Evolutionary conservation across 306 rosid species (phyloP), one percentile per base, ranked within the genome.

Genomic region (Prunus mira): DNA sequence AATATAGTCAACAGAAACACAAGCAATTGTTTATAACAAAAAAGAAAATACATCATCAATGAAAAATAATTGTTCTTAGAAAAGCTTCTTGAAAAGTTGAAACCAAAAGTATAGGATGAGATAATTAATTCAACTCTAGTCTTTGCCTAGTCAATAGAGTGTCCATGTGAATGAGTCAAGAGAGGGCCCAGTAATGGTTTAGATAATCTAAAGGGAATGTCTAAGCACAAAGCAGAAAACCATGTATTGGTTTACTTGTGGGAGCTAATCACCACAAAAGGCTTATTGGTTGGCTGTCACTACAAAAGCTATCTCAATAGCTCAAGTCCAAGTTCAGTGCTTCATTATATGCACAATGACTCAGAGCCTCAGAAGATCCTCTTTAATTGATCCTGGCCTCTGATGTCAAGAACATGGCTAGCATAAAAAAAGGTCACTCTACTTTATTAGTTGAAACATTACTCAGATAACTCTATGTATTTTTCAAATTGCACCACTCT

Each of bases 301-400:
- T 20, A 20, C 2, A 56, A 56, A 69, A 69, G 38, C 68, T 69
- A 56, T 50, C 68, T 55, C 30, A 81, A 76, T 9, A 43, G 69
- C 41, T 69, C 75, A 67, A 69, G 86, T 81, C 94, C 84, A 91
- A 87, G 75, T 91, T 87, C 98, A 88, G 68, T 86, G 98, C 84
- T 90, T 78, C 81, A 52, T 32, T 67, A 85, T 67, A 81, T 74
- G 62, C 19, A 80, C 41, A 80, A 84, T 80, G 81, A 79, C 64
- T 43, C 67, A 79, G 82, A 73, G 85, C 77, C 50, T 57, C 60
- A 38, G 61, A 65, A 60, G 46, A 67, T 65, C 79, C 54, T 73
- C 77, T 81, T 90, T 69, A 65, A 66, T 75, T 71, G 83, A 18
- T 65, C 63, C 64, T 74, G 78, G 68, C 84, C 84, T 82, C 77